A percentile compares a stretch with the other conserved stretches of the same genome.
phyloP scores from a whole-genome alignment of 2,329 filamentous ascomycete species.

The Botrytis galanthina region DNA sequence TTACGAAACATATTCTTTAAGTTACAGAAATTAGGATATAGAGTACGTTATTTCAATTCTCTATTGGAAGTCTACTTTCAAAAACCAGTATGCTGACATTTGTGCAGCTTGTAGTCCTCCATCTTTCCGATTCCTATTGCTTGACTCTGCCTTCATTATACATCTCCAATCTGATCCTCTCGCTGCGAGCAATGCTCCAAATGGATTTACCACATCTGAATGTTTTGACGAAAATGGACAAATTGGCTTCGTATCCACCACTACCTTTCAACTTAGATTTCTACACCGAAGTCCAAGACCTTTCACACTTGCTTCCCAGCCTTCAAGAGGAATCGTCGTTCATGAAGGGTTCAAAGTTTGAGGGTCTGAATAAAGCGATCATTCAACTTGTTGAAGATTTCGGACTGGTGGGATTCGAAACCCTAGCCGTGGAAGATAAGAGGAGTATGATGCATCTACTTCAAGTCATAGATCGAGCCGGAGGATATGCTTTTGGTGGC shows the following conservation, averaged over 20 bases:
- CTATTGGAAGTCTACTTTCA: constrained; percentile 11
- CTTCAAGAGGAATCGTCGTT: constrained; percentile 76
- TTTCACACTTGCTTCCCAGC: constrained; percentile 77
- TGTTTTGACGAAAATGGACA: constrained; percentile 96
- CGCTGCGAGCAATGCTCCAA: constrained; percentile 93
- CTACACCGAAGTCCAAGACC: constrained; percentile 95
- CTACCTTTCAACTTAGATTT: constrained; percentile 94
- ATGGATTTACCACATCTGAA: constrained; percentile 97
- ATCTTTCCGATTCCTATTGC: constrained; percentile 92
- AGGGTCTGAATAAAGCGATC: constrained; percentile 80
- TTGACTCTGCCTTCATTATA: constrained; percentile 92
- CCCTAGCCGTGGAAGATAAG: constrained; percentile 93
- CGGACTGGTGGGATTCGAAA: constrained; percentile 86
- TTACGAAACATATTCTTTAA: constrained; percentile 88
- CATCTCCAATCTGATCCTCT: constrained; percentile 88
- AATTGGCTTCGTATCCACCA: constrained; percentile 77
- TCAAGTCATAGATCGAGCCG: constrained; percentile 84
- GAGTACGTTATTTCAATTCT: constrained; percentile 57
- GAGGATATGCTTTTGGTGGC: constrained; percentile 88
- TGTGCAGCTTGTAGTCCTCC: constrained; percentile 79
- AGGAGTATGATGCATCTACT: constrained; percentile 93
- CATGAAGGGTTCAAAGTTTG: constrained; percentile 71
- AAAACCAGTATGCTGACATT: constrained; percentile 30
- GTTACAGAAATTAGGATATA: constrained; percentile 86
- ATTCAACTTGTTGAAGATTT: constrained; percentile 86